phyloP scores from a whole-genome alignment of 345 rosid genomes.

The Litchi chinensis region DNA sequence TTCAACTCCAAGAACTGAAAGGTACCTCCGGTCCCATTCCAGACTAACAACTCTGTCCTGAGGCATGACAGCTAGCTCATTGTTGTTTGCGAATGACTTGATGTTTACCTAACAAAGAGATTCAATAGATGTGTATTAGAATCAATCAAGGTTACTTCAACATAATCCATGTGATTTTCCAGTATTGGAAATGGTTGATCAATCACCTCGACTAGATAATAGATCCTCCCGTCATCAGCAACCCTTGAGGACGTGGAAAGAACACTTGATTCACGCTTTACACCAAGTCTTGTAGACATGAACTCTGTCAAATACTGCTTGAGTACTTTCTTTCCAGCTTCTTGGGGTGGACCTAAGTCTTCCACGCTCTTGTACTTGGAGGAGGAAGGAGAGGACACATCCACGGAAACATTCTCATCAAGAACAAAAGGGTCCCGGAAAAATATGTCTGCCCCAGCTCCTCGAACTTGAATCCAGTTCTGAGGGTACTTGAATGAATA shows the following conservation, averaged over 20 bases:
- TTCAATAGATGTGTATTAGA: background rate
- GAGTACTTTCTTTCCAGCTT: conserved; percentile 80
- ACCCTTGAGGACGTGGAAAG: conserved; percentile 74
- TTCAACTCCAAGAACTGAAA: conserved; percentile 87
- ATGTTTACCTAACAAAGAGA: conserved; percentile 67
- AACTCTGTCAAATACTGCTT: conserved; percentile 91
- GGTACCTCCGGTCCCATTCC: conserved; percentile 91
- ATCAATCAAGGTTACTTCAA: too few relatives aligned
- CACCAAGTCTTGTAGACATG: conserved; percentile 96
- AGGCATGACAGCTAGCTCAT: conserved; percentile 96
- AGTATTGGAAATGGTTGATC: background rate
- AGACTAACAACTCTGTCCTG: conserved; percentile 69
- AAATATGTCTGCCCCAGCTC: conserved; percentile 94
- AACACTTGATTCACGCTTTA: conserved; percentile 66
- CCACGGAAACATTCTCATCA: conserved; percentile 83
- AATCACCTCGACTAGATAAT: conserved; percentile 87
- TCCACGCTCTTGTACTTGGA: conserved; percentile 74
- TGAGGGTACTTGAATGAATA: conserved; percentile 86
- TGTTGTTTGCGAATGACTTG: conserved; percentile 86
- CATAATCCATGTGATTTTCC: background rate
- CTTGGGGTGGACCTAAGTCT: conserved; percentile 83
- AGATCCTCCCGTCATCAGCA: conserved; percentile 89
- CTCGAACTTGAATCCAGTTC: conserved; percentile 90
- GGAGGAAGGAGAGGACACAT: conserved; percentile 95
- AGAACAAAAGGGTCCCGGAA: conserved; percentile 87